Evolutionary conservation across 257 asterid genomes (phyloP).

Genomic region (Anisodus tanguticus): DNA sequence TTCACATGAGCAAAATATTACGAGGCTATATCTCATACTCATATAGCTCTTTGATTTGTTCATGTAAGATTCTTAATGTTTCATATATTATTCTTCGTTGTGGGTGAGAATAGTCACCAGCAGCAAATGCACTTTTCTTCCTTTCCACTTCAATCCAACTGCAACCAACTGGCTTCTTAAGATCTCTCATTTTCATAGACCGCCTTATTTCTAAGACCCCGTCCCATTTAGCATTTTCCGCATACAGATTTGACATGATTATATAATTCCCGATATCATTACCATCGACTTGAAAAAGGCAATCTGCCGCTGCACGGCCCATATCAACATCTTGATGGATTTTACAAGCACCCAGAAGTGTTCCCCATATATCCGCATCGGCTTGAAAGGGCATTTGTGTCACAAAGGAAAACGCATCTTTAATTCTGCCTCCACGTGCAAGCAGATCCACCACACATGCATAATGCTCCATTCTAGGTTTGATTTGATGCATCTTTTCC

Average conservation of each 20-base stretch:
- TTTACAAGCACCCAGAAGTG: slow-evolving; percentile 75
- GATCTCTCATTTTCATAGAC: slow-evolving; percentile 66
- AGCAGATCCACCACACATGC: slow-evolving; percentile 87
- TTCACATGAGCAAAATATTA: not conserved
- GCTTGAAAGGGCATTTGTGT: slow-evolving; percentile 64
- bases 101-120: slow-evolving; percentile 78
- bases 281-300: slow-evolving; percentile 46
- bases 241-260: slow-evolving; percentile 74
- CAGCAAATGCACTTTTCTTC: slow-evolving; percentile 59
- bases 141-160: slow-evolving; percentile 86
- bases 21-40: slow-evolving; percentile 36
- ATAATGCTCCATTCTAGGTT: slow-evolving; percentile 77
- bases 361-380: slow-evolving; percentile 70
- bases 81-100: slow-evolving; percentile 51
- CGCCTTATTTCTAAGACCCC: slow-evolving; percentile 75
- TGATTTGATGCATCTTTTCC: slow-evolving; percentile 51
- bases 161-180: slow-evolving; percentile 91
- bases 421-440: slow-evolving; percentile 70
- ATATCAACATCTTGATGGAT: slow-evolving; percentile 69
- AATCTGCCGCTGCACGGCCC: slow-evolving; percentile 56
- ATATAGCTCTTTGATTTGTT: slow-evolving; percentile 61
- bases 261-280: slow-evolving; percentile 69
- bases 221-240: slow-evolving; percentile 84
- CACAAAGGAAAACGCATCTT: slow-evolving; percentile 67
- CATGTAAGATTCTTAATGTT: slow-evolving; percentile 56